Percentiles rank a stretch among this genome's conserved stretches.
Conservation (phyloP, 2,329 filamentous ascomycete species). For the Apiospora kogelbergensis region DNA sequence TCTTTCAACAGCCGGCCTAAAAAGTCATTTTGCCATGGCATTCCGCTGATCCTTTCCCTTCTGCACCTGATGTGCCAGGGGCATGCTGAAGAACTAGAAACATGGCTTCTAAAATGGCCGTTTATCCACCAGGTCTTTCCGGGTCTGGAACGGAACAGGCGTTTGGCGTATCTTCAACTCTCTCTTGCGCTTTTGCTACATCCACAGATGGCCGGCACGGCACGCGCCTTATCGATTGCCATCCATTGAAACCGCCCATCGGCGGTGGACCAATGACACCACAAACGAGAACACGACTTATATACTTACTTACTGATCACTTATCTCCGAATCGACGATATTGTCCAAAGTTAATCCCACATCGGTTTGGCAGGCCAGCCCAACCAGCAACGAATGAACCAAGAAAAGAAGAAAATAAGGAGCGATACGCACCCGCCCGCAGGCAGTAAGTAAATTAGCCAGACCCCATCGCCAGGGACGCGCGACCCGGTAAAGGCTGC, state of each 20-base stretch:
- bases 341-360: neutral
- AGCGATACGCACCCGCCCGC: neutral
- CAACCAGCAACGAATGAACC: neutral
- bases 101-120: neutral
- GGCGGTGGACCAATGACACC: neutral
- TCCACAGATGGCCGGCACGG: neutral
- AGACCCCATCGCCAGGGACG: neutral
- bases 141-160: neutral
- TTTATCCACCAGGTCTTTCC: neutral
- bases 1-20: neutral
- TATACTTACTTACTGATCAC: too few species aligned
- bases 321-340: neutral
- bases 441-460: too few species aligned
- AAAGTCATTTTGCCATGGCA: neutral
- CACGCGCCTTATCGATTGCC: constrained; percentile 1
- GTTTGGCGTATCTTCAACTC: too few species aligned
- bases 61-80: neutral
- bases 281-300: neutral
- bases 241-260: neutral
- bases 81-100: neutral
- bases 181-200: neutral
- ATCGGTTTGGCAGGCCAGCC: neutral
- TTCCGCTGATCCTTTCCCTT: neutral
- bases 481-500: neutral
- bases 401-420: neutral